A percentile compares a stretch with the other conserved stretches of the same genome.
Conservation (phyloP, 192 early-diverging fungal species). For the Coemansia sp. region DNA sequence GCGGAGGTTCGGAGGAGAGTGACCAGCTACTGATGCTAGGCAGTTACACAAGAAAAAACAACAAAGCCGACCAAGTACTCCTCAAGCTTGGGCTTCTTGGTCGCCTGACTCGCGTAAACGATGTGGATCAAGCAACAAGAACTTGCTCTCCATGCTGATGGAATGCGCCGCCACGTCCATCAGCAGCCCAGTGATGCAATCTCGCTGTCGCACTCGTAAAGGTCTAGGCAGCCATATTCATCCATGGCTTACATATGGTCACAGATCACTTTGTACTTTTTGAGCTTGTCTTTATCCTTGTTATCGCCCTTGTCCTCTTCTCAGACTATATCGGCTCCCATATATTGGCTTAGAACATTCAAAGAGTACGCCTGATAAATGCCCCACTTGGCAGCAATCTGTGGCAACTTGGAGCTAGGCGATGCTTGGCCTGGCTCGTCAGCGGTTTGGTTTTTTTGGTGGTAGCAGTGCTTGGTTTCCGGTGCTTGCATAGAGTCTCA, state of each 20-base stretch:
- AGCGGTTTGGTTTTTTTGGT: neutral
- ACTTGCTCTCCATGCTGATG: constrained; percentile 66
- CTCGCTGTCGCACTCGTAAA: no score
- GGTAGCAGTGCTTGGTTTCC: neutral
- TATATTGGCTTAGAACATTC: constrained; percentile 41
- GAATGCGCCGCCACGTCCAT: no score
- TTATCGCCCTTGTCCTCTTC: no score
- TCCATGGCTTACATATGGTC: no score
- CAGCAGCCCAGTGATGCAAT: no score
- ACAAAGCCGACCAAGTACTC: constrained; percentile 45
- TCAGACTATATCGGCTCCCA: no score
- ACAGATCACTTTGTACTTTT: no score
- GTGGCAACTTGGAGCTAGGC: neutral
- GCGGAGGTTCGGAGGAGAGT: no score
- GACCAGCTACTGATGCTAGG: neutral
- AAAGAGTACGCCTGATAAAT: constrained; percentile 56
- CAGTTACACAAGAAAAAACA: no score
- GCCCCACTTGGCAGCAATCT: constrained; percentile 61
- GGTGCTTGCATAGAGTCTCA: constrained; percentile 59
- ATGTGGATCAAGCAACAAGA: constrained; percentile 61
- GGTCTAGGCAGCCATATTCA: no score
- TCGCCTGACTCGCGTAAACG: constrained; percentile 5
- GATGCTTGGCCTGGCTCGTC: no score
- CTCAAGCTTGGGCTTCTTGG: constrained; percentile 11
- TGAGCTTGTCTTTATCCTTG: no score